Evolutionary conservation across 2,329 filamentous ascomycete genomes (phyloP).

Genomic region (Purpureocillium takamizusanense): DNA sequence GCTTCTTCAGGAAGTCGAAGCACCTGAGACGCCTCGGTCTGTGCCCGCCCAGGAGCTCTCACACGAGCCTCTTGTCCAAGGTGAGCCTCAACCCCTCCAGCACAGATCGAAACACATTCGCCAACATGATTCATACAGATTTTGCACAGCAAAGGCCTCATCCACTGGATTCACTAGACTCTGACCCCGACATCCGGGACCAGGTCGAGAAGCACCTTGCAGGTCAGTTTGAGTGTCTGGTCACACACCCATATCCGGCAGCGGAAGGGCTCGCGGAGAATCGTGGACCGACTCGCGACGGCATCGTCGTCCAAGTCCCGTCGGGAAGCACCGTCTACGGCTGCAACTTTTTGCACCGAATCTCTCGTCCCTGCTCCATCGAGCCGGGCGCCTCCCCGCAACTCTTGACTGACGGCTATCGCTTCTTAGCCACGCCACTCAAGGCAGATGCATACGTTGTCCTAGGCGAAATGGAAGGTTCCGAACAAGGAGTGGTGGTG

Average conservation of each 20-base stretch:
- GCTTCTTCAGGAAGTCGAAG: conserved; percentile 1
- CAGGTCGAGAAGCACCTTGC: conserved; percentile 33
- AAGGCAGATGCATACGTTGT: conserved; percentile 13
- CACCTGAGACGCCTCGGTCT: neutral
- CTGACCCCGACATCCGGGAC: conserved; percentile 14
- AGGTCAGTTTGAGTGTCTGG: conserved; percentile 42
- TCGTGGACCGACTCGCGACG: conserved; percentile 8
- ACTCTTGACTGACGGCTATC: conserved; percentile 28
- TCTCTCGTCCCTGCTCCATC: conserved; percentile 12
- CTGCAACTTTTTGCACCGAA: conserved; percentile 41
- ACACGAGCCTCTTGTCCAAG: neutral
- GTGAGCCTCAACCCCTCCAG: neutral
- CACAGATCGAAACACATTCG: neutral
- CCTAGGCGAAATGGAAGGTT: conserved; percentile 9
- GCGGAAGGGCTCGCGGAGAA: conserved; percentile 14
- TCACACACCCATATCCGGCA: conserved; percentile 29
- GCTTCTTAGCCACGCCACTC: conserved; percentile 38
- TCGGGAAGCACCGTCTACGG: conserved; percentile 30
- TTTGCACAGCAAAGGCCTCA: conserved; percentile 7
- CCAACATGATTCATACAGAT: neutral
- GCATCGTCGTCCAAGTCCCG: neutral
- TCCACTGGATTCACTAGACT: conserved; percentile 15
- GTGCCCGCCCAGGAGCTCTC: neutral
- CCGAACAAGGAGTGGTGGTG: conserved; percentile 2
- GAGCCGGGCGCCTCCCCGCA: conserved; percentile 9